These are phyloP conservation scores for Salvia splendens DNA, from an alignment of 257 asterid genomes.

Conservation along the genomic window DNA sequence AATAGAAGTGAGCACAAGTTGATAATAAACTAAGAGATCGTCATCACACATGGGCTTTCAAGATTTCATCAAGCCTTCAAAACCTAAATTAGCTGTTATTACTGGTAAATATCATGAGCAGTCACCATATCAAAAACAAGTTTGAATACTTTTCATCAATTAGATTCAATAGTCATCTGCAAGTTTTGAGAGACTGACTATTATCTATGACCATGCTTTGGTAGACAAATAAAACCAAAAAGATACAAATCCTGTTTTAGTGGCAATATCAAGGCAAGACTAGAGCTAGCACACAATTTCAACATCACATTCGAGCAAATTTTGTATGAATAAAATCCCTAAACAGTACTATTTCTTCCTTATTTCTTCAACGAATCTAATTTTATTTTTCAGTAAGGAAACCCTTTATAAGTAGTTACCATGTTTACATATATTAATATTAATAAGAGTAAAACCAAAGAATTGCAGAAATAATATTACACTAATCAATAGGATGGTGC, in stretches of 20 bases:
- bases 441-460: not conserved
- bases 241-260: not conserved
- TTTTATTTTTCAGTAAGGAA: not conserved
- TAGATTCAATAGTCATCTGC: not conserved
- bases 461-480: not conserved
- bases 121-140: not conserved
- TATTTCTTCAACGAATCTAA: not conserved
- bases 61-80: not conserved
- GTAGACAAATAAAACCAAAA: not conserved
- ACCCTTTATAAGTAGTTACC: not conserved
- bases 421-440: not conserved
- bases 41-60: not conserved
- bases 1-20: conserved; percentile 57
- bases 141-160: not conserved
- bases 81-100: not conserved
- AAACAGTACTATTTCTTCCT: not conserved
- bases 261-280: not conserved
- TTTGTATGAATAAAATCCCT: not conserved
- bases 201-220: not conserved
- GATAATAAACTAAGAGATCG: not conserved
- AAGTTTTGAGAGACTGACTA: not conserved
- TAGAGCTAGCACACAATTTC: not conserved
- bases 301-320: not conserved
- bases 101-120: not conserved
- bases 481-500: not conserved